Conservation (phyloP, 2,329 filamentous ascomycete genomes). For the Aspergillus sp. region DNA sequence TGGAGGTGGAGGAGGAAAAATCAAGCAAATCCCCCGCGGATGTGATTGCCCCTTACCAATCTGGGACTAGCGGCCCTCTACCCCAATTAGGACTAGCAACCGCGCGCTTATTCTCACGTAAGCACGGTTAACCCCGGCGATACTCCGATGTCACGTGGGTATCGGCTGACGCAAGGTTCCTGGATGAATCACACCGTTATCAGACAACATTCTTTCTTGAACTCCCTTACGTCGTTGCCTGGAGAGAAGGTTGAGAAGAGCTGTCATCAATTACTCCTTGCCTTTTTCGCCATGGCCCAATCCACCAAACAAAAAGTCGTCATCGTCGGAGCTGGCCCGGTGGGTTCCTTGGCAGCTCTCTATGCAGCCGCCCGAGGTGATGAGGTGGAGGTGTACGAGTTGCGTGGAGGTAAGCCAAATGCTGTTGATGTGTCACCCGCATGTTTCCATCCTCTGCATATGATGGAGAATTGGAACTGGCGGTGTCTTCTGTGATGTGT, state of each 20-base stretch:
- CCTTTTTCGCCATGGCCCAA: constrained; percentile 10
- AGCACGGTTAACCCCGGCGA: background rate
- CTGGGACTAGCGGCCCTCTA: background rate
- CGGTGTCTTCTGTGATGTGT: background rate
- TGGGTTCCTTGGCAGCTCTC: constrained; percentile 85
- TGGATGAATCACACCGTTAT: no score
- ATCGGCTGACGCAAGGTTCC: background rate
- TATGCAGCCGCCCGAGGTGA: constrained; percentile 88
- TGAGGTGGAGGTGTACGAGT: constrained; percentile 89
- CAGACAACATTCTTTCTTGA: background rate
- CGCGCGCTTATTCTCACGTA: background rate
- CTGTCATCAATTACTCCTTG: background rate
- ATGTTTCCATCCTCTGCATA: background rate
- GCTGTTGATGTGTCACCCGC: background rate
- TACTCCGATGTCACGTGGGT: background rate
- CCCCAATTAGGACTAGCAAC: background rate
- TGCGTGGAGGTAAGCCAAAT: constrained; percentile 71
- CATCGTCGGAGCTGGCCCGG: constrained; percentile 87
- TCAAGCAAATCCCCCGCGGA: background rate
- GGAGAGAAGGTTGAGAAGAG: no score
- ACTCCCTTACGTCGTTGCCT: background rate
- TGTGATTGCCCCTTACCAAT: background rate
- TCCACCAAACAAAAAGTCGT: constrained; percentile 63
- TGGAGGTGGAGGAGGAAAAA: background rate
- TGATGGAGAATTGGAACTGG: background rate